phyloP scores from a whole-genome alignment of 441 rosid genomes.

The Populus hybrid region DNA sequence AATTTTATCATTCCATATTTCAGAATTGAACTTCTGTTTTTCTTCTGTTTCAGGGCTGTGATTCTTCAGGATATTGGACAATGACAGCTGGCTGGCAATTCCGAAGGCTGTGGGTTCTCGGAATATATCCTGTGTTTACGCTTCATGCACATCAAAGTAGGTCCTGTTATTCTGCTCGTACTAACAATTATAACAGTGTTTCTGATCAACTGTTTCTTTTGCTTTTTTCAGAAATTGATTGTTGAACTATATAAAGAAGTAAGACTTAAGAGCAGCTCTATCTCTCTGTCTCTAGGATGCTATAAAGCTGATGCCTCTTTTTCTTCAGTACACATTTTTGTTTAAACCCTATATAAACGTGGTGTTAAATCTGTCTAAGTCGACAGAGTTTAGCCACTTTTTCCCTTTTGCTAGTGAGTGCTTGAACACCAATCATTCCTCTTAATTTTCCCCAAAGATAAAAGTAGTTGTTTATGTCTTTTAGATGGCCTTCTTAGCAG shows the following conservation, averaged over 20 bases:
- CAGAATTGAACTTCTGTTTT: neutral
- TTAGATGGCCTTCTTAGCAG: neutral
- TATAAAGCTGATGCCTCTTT: neutral
- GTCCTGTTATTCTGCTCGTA: neutral
- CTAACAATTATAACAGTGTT: neutral
- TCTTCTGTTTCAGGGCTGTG: neutral
- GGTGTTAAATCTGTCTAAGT: neutral
- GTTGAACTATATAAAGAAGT: neutral
- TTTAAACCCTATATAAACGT: neutral
- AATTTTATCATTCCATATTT: slow-evolving; percentile 4
- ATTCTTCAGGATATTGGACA: neutral
- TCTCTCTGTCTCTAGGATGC: neutral
- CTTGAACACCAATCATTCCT: neutral
- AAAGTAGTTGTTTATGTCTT: neutral
- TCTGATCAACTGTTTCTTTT: neutral
- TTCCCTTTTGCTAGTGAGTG: neutral
- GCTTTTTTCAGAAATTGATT: neutral
- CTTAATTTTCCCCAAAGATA: neutral
- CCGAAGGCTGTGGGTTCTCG: neutral
- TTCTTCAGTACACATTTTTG: neutral
- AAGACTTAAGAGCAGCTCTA: neutral
- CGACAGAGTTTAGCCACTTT: neutral
- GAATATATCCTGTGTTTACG: slow-evolving; percentile 8
- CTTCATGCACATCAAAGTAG: neutral
- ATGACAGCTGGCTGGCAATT: neutral